Base-by-base conservation (phyloP, 1,284 basidiomycete genomes). In the Pseudozyma flocculosa region DNA sequence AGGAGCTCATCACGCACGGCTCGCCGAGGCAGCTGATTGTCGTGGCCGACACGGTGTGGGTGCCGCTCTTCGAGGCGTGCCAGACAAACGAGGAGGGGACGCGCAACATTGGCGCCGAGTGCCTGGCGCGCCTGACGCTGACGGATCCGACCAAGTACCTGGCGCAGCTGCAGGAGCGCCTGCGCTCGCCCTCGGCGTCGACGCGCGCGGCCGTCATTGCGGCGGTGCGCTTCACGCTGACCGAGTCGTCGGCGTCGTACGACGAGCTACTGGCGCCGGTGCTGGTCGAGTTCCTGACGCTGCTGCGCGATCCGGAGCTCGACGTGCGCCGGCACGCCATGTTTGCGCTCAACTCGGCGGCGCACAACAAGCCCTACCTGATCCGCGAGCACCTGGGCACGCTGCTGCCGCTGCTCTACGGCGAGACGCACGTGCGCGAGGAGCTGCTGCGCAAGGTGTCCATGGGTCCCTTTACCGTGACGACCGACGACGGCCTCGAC, bases 391-490 rank as follows among this genome's bases (percentile, higher is more conserved):
- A 93, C 70, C 82, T 98, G 19, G 77, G 82, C 1, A 78, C 83
- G 0, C 82, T 98, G 2, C 82, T 97, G 41, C 92, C 92, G 0
- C 84, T 84, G 53, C 82, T 99, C 18, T 96, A 96, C 80, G 89
- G 91, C 69, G 83, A 85, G 15, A 86, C 88, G 34, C 85, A 96
- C 49, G 88, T 96, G 70, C 86, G 90, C 36, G 45, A 54, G 34
- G 71, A 77, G 21, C 54, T 77, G 22, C 48, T 75, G 49, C 68
- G 74, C 36, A 90, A 88, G 7, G 92, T 98, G 9, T 87, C 90
- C 74, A 97, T 98, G 95, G 95, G 95, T 15, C 95, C 95, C 0
- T 99, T 92, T 88, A 92, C 89, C 48, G 91, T 94, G 79, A 90
- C 88, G 75, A 89, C 92, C 32, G 92, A 95, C 71, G 91, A 94